Base-by-base conservation (phyloP, 2,329 filamentous ascomycete species). In the Aciculosporium take region DNA sequence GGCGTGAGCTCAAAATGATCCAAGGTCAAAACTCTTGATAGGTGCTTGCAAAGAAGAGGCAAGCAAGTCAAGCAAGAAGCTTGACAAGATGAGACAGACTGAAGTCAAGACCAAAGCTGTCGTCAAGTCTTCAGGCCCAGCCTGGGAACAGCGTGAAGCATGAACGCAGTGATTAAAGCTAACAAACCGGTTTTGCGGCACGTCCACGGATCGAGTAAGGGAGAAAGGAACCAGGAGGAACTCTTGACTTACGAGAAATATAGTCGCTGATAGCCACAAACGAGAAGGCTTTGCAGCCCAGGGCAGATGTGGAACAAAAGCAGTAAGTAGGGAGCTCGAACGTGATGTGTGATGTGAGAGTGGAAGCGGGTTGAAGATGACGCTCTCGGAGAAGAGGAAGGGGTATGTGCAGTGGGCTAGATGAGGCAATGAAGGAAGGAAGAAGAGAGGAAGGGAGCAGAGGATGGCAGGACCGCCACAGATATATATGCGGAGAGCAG, bases 371-470 rank as follows among this genome's bases (percentile, higher is more conserved):
- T 3, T 18, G 24, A 18, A 37, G 18, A 29, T 0, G 17, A 9
- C 29, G 12, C 7, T 9, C 2, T 21, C 12, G 8, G 12, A 29
- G 15, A 10, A 7, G 15, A 34, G 12, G 28, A 37, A 33, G 37
- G 17, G 43, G 30, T 33, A 29, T 30, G 27, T 33, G 7, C 20
- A 36, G 13, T 13, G 21, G 41, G 24, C 5, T 31, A 18, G n/a
- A 31, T 7, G 27, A 40, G 36, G 35, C 32, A 23, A 41, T 27
- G 27, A 43, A 27, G 30, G 31, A 13, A 21, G 15, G 18, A 43
- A 43, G 42, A 45, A 35, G 41, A 39, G 40, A 46, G 43, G 43
- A 31, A 36, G 35, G 32, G 30, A 31, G 18, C 28, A 42, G 36
- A 36, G 37, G 18, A n/a, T n/a, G n/a, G 29, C 29, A 27, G 34